Evolutionary conservation across 2,329 filamentous ascomycete genomes (phyloP), one percentile per base, ranked within the genome.

Genomic region (Microsporum canis): DNA sequence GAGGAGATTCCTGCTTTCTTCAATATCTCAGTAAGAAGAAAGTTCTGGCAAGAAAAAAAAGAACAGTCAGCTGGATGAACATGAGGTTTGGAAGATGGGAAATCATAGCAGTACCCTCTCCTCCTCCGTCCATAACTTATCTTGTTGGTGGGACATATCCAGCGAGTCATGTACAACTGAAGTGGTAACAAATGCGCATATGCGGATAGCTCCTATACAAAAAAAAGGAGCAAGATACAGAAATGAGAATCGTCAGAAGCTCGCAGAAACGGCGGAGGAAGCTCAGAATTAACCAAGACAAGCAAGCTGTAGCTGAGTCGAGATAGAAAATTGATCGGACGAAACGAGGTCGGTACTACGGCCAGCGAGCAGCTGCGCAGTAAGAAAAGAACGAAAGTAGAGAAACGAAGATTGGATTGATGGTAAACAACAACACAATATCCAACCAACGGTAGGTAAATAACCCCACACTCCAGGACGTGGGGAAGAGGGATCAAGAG

Each of bases 81-180:
- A 57, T 31, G 56, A 38, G 27, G 38, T 43, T 14, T 53, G 58
- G 51, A 36, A 2, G 12, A 14, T 14, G 41, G 34, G 23, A 12
- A 57, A 23, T 33, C 23, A 34, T 41, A 39, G 39, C 36, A 68
- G 62, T 75, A 76, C 75, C 74, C 74, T 77, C 71, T 77, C 75
- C 69, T 76, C 74, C 69, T 77, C 75, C 38, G 72, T 72, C 75
- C 75, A 77, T 70, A 70, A 70, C 66, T 68, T 73, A 66, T 76
- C 75, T 61, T 70, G 65, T 73, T 66, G 69, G 71, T 71, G 73
- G 70, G 75, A 76, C 75, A 77, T 77, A 68, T 75, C 73, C 73
- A 69, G 67, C 55, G 53, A 57, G n/a, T 62, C 60, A 62, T 63
- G 31, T 58, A 63, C 33, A n/a, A 27, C 36, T 43, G 55, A 57